Conservation (phyloP, 2,329 filamentous ascomycete genomes). For the Zymoseptoria pseudotritici region DNA sequence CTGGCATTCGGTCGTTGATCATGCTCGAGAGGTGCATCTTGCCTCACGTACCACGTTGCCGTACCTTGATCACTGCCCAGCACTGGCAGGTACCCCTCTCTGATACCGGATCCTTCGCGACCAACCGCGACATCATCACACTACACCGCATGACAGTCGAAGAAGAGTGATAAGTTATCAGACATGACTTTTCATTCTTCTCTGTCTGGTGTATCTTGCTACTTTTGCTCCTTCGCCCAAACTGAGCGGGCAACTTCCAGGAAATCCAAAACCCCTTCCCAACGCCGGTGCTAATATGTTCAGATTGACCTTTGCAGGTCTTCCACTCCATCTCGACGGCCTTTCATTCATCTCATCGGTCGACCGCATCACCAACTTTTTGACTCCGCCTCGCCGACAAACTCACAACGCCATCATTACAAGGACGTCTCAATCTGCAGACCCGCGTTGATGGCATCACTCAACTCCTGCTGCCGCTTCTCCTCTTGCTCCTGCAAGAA, state of each 20-base stretch:
- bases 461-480: slow-evolving; percentile 54
- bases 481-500: slow-evolving; percentile 68
- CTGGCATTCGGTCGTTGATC: background rate
- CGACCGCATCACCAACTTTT: slow-evolving; percentile 8
- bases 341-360: slow-evolving; percentile 9
- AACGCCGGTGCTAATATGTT: slow-evolving; percentile 7
- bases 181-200: background rate
- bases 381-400: background rate
- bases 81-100: background rate
- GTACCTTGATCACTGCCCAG: no score
- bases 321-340: background rate
- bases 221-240: background rate
- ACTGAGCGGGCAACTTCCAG: background rate
- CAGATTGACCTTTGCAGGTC: background rate
- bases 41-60: background rate
- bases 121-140: background rate
- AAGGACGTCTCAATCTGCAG: slow-evolving; percentile 26
- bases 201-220: background rate
- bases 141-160: background rate
- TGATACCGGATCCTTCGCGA: background rate
- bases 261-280: background rate
- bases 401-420: slow-evolving; percentile 10
- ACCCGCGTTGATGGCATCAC: slow-evolving; percentile 29
- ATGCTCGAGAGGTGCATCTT: background rate
- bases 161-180: background rate